Evolutionary conservation across 2,329 filamentous ascomycete genomes (phyloP), one percentile per base, ranked within the genome.

Genomic region (Aaosphaeria arxii): DNA sequence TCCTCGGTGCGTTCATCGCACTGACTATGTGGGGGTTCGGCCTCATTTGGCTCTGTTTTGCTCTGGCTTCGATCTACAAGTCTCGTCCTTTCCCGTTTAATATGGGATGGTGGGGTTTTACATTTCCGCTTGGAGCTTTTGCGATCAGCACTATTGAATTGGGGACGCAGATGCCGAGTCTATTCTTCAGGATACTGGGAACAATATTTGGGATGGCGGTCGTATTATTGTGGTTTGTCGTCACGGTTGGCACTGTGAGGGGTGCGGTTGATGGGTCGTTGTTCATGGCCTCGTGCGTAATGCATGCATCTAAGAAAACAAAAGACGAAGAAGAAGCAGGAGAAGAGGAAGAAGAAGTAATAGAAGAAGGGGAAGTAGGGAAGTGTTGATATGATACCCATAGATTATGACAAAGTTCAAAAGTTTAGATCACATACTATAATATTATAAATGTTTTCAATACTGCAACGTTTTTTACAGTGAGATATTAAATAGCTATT

Each of bases 31-130:
- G 79, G 80, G 77, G 74, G 0, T 82, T 80, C 54, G 79, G 72
- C 0, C 57, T 82, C 1, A 71, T 78, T 0, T 83, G 79, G 80
- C 64, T 82, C 4, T 75, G 77, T 50, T 77, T 79, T 57, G 80
- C 80, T 0, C 54, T 81, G 1, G 74, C 76, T 4, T 75, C 74
- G 11, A 74, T 82, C 47, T 67, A 67, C 29, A 66, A 71, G 40
- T 68, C 63, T 31, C 61, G 63, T 30, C 63, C 62, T 13, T 80
- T 84, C 51, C 78, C 80, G 0, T 84, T 85, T 63, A 84, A 84
- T 57, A 80, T 84, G 67, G 81, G 81, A 11, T 82, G 81, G 80
- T 84, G 79, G 80, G 78, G 77, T 3, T 83, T 83, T 50, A 81
- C 76, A 0, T 84, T 84, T 53, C 82, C 81, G 0, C 57, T 82